These are phyloP conservation scores for Exophiala xenobiotica DNA, from an alignment of 2,329 filamentous ascomycete species.

Conservation along the genomic window DNA sequence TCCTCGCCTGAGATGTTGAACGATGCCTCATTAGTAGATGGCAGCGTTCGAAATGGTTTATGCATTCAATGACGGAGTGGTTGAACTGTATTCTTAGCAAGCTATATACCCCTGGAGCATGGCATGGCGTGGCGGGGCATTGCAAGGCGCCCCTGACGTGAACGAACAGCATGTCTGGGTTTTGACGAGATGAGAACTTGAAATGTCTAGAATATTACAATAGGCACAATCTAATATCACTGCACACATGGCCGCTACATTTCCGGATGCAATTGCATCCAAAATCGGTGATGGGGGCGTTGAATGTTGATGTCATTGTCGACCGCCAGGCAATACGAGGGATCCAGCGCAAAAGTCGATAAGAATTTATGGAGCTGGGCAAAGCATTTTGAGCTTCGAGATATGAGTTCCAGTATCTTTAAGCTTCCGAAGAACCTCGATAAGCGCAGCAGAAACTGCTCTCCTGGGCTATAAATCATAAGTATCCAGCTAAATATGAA, in stretches of 20 bases:
- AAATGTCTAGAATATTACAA: not conserved
- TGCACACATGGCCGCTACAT: conserved; percentile 1
- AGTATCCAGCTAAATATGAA: too few relatives aligned
- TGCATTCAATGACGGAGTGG: conserved; percentile 10
- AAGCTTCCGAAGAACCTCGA: too few relatives aligned
- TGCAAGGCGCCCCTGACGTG: not conserved
- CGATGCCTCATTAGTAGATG: too few relatives aligned
- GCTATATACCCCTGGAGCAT: conserved; percentile 19
- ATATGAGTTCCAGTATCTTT: too few relatives aligned
- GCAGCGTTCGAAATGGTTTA: conserved; percentile 1
- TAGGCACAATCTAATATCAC: too few relatives aligned
- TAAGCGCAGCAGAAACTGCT: too few relatives aligned
- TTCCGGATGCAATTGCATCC: too few relatives aligned
- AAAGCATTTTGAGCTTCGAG: too few relatives aligned
- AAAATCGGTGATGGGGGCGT: not conserved
- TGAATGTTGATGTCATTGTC: not conserved
- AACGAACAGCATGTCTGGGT: not conserved
- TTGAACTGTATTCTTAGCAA: conserved; percentile 20
- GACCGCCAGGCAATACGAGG: not conserved
- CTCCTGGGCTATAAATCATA: too few relatives aligned
- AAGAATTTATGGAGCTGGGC: too few relatives aligned
- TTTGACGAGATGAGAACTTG: conserved; percentile 1
- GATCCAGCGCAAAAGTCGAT: not conserved
- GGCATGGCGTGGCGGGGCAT: conserved; percentile 12
- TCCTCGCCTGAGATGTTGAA: too few relatives aligned